Base-by-base conservation (phyloP, 1,284 basidiomycete species). In the Meripilus lineatus region DNA sequence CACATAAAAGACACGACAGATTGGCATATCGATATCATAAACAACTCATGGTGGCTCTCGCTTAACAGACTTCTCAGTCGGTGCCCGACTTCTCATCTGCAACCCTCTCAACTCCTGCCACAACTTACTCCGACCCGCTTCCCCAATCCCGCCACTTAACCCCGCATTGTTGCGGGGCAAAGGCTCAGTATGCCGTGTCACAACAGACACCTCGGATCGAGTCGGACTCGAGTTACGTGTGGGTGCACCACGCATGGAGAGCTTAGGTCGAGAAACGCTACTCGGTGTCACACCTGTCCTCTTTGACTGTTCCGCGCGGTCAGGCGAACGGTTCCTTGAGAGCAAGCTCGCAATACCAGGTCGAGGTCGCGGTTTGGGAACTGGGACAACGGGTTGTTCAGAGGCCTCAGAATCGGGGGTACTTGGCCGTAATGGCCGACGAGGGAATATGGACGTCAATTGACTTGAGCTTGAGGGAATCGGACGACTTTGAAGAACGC, bases 61-160 rank as follows among this genome's bases (percentile, higher is more conserved):
- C 33, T 8, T 14, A 15, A 35, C 20, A 35, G 20, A 17, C 20
- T 35, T 15, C 10, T 30, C 10, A n/a, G n/a, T 14, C 33, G 33
- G 33, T 35, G 33, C 15, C 7, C n/a, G n/a, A n/a, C n/a, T 10
- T 30, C n/a, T 30, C 28, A 30, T 10, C 28, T 30, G 28, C n/a
- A 30, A n/a, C n/a, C 73, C 73, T 55, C 70, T 71, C 32, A 84
- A 62, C 52, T 83, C 81, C 42, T 69, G 69, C 79, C 81, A 82
- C 44, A 84, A 56, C 47, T 67, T 68, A 53, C 72, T 70, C 47
- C 71, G 64, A 42, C 67, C 66, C 28, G 62, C 68, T 39, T 62
- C 49, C 50, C 56, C 52, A 56, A 46, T 48, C 10, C 44, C 49
- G 11, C 48, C 44, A 28, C 53, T 54, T 25, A 56, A 50, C 25